Evolutionary conservation across 2,329 filamentous ascomycete genomes (phyloP), one percentile per base, ranked within the genome.

Genomic region (Helotiales sp.): DNA sequence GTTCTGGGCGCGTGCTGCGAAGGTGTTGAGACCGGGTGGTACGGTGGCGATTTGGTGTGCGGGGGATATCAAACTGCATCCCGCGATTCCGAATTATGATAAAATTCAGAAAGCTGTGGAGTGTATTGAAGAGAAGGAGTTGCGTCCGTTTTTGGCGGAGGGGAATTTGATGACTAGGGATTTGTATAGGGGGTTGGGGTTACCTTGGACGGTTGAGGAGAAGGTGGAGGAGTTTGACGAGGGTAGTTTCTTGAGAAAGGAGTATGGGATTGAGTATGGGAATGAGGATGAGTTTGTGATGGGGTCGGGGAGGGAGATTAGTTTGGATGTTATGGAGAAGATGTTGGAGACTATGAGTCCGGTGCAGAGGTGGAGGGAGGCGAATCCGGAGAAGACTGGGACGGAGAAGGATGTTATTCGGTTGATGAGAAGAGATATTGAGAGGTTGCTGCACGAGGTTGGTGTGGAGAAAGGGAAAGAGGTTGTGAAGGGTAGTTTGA

Each of bases 1-100:
- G 0, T 81, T 80, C 69, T 81, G 76, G 71, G 36, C 61, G 1
- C 61, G 69, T 1, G 79, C 77, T 1, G 76, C 74, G 1, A 66
- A 70, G 17, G 66, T 76, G 2, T 66, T 81, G n/a, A 76, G 73
- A 54, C 76, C 77, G 0, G 75, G 74, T 22, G 79, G 78, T 10
- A 79, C 72, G 4, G 72, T 80, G 0, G 76, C 77, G 1, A 54
- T 81, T 3, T 80, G 76, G 74, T 67, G 67, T 0, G 68, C 60
- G 12, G 69, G 67, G 5, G 60, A 58, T 19, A 12, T 54, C 12
- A 15, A 13, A 1, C 54, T 56, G 13, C 49, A 72, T 50, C 68
- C 67, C 1, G 67, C 69, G 1, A 74, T 69, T 5, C 72, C 75
- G 0, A 75, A 77, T 50, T 66, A 66, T 0, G 66, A 54, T 8